A percentile compares a stretch with the other conserved stretches of the same genome.
These are phyloP conservation scores for Maudiozyma barnettii DNA, from an alignment of 805 yeast genomes.

Conservation along the genomic window DNA sequence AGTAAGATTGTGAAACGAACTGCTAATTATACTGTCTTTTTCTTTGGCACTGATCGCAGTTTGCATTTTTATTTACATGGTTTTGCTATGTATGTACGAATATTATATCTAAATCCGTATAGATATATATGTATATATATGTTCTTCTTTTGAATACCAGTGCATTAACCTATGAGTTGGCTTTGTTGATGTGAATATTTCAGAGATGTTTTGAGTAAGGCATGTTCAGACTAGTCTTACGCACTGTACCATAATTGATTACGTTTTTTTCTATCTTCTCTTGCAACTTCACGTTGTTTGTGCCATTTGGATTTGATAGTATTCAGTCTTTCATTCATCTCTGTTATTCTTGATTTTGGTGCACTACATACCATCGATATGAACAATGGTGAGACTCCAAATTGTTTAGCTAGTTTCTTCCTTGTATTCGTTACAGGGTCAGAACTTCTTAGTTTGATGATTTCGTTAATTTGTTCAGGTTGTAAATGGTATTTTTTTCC, in stretches of 20 bases:
- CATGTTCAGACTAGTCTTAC: conserved; percentile 4
- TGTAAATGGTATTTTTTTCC: conserved; percentile 44
- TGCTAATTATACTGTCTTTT: too few species aligned
- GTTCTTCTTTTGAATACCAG: too few species aligned
- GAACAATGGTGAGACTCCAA: conserved; percentile 40
- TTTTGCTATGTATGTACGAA: too few species aligned
- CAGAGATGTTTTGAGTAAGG: neutral
- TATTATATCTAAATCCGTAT: neutral
- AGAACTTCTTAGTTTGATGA: conserved; percentile 41
- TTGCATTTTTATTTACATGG: too few species aligned
- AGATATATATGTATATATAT: neutral
- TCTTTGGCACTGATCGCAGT: too few species aligned
- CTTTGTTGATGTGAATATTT: neutral
- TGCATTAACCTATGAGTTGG: neutral
- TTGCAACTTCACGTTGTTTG: conserved; percentile 37
- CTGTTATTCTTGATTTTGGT: conserved; percentile 31
- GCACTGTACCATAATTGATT: conserved; percentile 54
- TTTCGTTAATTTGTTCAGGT: conserved; percentile 48
- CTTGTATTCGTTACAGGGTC: conserved; percentile 61
- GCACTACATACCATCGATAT: conserved; percentile 47
- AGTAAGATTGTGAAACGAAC: too few species aligned
- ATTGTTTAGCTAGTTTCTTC: conserved; percentile 50
- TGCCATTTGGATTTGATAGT: conserved; percentile 42
- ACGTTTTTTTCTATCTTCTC: conserved; percentile 51
- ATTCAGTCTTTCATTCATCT: conserved; percentile 40